Evolutionary conservation across 768 basidiomycete species (phyloP), one percentile per base, ranked within the genome.

Genomic region (Pulveroboletus frians): DNA sequence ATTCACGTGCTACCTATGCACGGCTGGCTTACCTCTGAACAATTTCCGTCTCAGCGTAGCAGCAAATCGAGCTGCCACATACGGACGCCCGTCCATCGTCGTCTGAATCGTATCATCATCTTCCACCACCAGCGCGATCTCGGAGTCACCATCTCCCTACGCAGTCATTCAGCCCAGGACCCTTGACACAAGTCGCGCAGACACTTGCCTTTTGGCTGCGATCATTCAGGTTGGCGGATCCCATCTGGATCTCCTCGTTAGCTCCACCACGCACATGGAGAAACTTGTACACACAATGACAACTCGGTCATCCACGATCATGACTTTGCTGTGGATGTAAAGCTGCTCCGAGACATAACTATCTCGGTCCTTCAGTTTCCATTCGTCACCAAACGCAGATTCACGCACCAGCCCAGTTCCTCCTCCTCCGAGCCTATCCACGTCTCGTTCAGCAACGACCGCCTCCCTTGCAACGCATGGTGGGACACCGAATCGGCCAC

Each of bases 151-250:
- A 55, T 95, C 87, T 21, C 94, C 94, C 83, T 86, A 40, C 13
- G 54, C 51, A 21, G 43, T 5, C 31, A n/a, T 32, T 54, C 27
- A 65, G 46, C 41, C 21, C 27, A 43, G 26, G 29, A 32, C 40
- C 23, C 40, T 10, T n/a, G 30, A 30, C 17, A 29, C 5, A 15
- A 21, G 5, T 34, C 17, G 20, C 4, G 34, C 13, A 30, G 18
- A 8, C 4, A 34, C 66, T 34, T 51, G 78, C 84, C 76, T 78
- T 85, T 68, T 91, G 89, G 46, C 83, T 85, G 13, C 91, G 83
- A 59, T 94, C 92, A 52, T 94, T 94, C 56, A 94, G 63, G 65
- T 97, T 98, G 14, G 95, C 93, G 36, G 89, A 92, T 30, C 95
- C 94, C 77, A 93, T 88, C 88, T 91, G 23, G 34, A 29, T 18